Base-by-base conservation (phyloP, 2,329 filamentous ascomycete genomes). In the Scedosporium boydii region DNA sequence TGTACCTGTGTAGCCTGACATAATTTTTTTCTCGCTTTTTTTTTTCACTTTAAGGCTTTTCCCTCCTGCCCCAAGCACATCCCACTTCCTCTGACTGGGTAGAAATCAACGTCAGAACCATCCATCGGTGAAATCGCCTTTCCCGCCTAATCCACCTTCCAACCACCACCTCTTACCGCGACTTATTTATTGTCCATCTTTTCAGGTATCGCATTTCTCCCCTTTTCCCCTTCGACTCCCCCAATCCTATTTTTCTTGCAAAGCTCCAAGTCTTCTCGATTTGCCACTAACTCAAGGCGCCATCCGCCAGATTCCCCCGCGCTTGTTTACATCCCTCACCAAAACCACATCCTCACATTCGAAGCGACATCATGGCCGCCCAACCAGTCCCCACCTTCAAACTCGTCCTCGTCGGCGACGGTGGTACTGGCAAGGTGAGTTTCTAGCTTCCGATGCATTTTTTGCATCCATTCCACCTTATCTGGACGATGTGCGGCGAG, bases 341-440 rank as follows among this genome's bases (percentile, higher is more conserved):
- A 27, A 70, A 68, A 38, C 70, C 68, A 67, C 68, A 70, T 63
- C 65, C 67, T 21, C 48, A 60, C 59, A 59, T 56, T 53, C 38
- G 55, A 58, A 53, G 34, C 56, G 38, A 21, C 60, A 58, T 34
- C 60, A 65, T 61, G 60, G 60, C 64, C 59, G 51, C 65, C 42
- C 72, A 74, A 67, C 69, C 72, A 76, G 76, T 72, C 91, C 64
- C 93, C 69, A 96, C 91, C 78, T 99, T 99, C 89, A 99, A 99
- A 91, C 91, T 99, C 74, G 95, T 99, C 78, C 91, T 99, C 81
- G 95, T 99, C 75, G 95, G 95, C 78, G 95, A 99, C 77, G 95
- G 95, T 80, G 95, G 95, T 86, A 99, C 95, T 74, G 95, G 95
- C 82, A 99, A 99, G 93, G 95, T 96, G 64, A 63, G 59, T 56